phyloP scores from a whole-genome alignment of 2,329 filamentous ascomycete genomes.

The Davidsoniella virescens region DNA sequence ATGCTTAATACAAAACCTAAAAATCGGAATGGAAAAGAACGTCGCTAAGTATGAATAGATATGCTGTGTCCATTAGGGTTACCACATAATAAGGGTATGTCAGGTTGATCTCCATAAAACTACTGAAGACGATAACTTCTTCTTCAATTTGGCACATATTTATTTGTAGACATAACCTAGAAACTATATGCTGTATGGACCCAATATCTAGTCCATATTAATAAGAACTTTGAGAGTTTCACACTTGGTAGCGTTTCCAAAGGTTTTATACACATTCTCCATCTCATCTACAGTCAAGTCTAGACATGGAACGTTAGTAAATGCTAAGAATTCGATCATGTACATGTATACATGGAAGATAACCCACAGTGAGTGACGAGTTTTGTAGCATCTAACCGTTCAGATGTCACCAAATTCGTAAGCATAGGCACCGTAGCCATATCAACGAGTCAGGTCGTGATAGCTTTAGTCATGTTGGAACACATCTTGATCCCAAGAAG shows the following conservation, averaged over 20 bases:
- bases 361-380: slow-evolving; percentile 30
- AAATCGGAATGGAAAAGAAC: no score
- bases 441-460: slow-evolving; percentile 32
- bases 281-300: slow-evolving; percentile 27
- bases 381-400: slow-evolving; percentile 25
- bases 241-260: slow-evolving; percentile 25
- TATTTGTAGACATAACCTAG: no score
- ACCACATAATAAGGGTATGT: background rate
- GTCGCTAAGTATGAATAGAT: background rate
- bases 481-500: background rate
- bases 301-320: slow-evolving; percentile 11
- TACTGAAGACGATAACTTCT: no score
- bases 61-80: background rate
- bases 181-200: no score
- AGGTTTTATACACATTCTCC: slow-evolving; percentile 28
- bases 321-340: background rate
- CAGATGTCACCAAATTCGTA: slow-evolving; percentile 27
- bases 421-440: slow-evolving; percentile 32
- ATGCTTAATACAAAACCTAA: no score
- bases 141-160: no score
- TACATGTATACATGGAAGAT: slow-evolving; percentile 3
- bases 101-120: no score
- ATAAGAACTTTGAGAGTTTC: slow-evolving; percentile 29
- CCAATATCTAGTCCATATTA: slow-evolving; percentile 13
- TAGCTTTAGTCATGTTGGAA: slow-evolving; percentile 18